Evolutionary conservation across 2,329 filamentous ascomycete species (phyloP), one percentile per base, ranked within the genome.

Genomic region (Claviceps humidiphila): DNA sequence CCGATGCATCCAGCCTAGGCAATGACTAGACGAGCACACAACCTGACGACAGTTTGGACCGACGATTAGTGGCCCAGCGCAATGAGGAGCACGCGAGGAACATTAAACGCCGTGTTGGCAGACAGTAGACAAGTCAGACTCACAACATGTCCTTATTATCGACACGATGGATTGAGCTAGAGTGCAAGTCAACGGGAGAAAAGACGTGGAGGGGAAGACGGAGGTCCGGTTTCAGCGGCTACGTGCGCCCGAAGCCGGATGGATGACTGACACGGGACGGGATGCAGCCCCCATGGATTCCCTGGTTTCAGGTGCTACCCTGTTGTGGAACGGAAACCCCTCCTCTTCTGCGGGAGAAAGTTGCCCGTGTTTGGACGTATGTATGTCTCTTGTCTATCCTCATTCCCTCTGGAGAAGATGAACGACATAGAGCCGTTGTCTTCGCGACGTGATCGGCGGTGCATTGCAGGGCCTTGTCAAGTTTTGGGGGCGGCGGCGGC

Each of bases 1-100:
- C 91, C 3, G 86, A 93, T 63, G 63, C 82, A 41, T 66, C 72
- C 6, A 66, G 66, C 13, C 56, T 76, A 16, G 30, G 14, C 13
- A 50, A 44, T 22, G 54, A 56, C 26, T 56, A 60, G 42, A 52
- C 14, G 11, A 16, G 13, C 22, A 5, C 4, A 30, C 26, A 30
- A 30, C 30, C 30, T 34, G 9, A 34, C 30, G 30, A 11, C 30
- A 34, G 30, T 34, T 11, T 34, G 30, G 30, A 34, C 9, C 30
- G 9, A 34, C 9, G 3, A 34, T 34, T 4, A 34, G 4, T 9
- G 11, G 17, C 41, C 41, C 8, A 13, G 41, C 3, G 30, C 30
- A 34, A 34, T 34, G 9, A 34, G 30, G 30, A 42, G 20, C 8
- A 13, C n/a, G 17, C 11, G 20, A 20, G 20, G 17, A 42, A 22